phyloP scores from a whole-genome alignment of 2,329 filamentous ascomycete genomes.

The Ophiosphaerella korrae region DNA sequence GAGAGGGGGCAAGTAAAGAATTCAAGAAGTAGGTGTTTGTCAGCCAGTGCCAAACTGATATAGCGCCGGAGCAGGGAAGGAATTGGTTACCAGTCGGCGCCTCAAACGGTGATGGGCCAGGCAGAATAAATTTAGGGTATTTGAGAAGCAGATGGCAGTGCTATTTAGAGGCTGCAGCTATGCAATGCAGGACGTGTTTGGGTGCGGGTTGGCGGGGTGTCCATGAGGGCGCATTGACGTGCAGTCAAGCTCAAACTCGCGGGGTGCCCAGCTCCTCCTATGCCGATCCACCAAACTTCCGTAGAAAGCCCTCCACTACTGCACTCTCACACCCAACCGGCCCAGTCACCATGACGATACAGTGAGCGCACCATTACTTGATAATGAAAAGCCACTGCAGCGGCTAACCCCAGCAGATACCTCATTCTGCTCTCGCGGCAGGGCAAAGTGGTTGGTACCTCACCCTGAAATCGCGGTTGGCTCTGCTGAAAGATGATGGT shows the following conservation, averaged over 20 bases:
- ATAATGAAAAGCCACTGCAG: too few relatives aligned
- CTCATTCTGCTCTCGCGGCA: slow-evolving; percentile 96
- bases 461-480: slow-evolving; percentile 25
- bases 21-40: slow-evolving; percentile 19
- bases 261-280: slow-evolving; percentile 16
- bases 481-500: slow-evolving; percentile 41
- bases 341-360: slow-evolving; percentile 58
- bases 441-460: slow-evolving; percentile 90
- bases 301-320: slow-evolving; percentile 1
- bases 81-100: background rate
- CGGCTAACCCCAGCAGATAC: slow-evolving; percentile 66
- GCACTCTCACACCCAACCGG: slow-evolving; percentile 10
- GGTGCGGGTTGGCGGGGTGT: slow-evolving; percentile 8
- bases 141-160: background rate
- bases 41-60: slow-evolving; percentile 9
- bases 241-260: slow-evolving; percentile 17
- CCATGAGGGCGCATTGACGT: slow-evolving; percentile 27
- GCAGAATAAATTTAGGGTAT: too few relatives aligned
- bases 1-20: background rate
- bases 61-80: too few relatives aligned
- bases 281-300: slow-evolving; percentile 16
- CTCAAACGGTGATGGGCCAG: too few relatives aligned
- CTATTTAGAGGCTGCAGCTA: background rate
- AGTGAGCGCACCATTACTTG: slow-evolving; percentile 47
- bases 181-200: too few relatives aligned